phyloP scores from a whole-genome alignment of 139 green algal genomes.

The Pseudopediastrum boryanum region DNA sequence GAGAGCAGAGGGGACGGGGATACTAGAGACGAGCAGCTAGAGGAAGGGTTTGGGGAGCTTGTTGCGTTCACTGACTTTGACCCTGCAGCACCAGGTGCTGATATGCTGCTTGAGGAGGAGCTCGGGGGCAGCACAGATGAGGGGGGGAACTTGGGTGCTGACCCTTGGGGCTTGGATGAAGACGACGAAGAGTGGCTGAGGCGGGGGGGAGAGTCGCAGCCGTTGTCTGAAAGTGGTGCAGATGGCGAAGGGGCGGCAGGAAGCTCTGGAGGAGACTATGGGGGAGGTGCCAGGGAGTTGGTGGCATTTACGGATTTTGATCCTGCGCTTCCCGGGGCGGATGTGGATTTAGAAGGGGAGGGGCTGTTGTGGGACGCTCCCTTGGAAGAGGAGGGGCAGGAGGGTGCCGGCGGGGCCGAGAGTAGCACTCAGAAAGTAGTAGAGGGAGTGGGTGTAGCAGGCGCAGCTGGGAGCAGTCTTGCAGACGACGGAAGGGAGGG shows the following conservation, averaged over 20 bases:
- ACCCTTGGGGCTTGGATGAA: constrained; percentile 22
- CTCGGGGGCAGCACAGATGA: constrained; percentile 3
- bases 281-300: constrained; percentile 33
- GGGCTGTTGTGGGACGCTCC: neutral
- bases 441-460: too few species aligned
- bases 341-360: constrained; percentile 16
- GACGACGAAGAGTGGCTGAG: neutral
- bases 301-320: constrained; percentile 54
- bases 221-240: neutral
- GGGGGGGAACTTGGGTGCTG: constrained; percentile 11
- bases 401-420: too few species aligned
- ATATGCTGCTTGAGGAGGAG: constrained; percentile 29
- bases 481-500: too few species aligned
- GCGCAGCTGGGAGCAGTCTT: too few species aligned
- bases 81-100: neutral
- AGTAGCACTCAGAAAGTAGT: too few species aligned
- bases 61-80: constrained; percentile 54
- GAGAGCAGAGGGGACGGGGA: too few species aligned
- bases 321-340: constrained; percentile 7
- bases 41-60: too few species aligned
- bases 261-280: neutral
- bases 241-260: neutral
- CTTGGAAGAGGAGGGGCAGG: constrained; percentile 11
- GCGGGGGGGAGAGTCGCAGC: neutral
- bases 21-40: too few species aligned